Percentiles rank a stretch among this genome's conserved stretches.
phyloP scores from a whole-genome alignment of 2,329 filamentous ascomycete species.

The Tolypocladium ophioglossoides region DNA sequence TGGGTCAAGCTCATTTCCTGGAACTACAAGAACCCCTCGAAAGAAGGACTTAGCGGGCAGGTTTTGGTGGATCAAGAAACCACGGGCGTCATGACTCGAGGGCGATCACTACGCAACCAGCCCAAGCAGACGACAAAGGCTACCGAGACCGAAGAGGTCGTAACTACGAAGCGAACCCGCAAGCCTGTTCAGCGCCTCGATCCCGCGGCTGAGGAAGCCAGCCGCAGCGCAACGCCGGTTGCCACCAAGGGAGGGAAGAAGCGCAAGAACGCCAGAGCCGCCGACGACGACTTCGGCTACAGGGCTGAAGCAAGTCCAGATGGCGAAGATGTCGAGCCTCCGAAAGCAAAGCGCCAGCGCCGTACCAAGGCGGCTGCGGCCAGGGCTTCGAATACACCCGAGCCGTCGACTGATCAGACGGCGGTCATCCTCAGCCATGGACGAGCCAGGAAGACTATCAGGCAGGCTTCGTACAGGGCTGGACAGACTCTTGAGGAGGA shows the following conservation, averaged over 20 bases:
- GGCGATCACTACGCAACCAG: slow-evolving; percentile 44
- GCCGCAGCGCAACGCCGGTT: slow-evolving; percentile 40
- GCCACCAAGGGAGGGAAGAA: slow-evolving; percentile 16
- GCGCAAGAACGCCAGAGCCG: slow-evolving; percentile 19
- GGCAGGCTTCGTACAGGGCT: background rate
- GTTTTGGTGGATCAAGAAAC: slow-evolving; percentile 42
- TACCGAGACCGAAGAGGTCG: slow-evolving; percentile 39
- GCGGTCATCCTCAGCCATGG: background rate
- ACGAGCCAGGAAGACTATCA: background rate
- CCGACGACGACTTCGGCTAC: slow-evolving; percentile 19
- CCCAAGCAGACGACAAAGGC: slow-evolving; percentile 48
- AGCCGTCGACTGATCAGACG: background rate
- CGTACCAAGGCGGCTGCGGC: slow-evolving; percentile 2
- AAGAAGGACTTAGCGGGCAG: slow-evolving; percentile 41
- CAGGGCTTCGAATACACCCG: background rate
- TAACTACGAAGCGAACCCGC: slow-evolving; percentile 40
- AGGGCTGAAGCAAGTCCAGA: slow-evolving; percentile 23
- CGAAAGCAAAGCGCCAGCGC: slow-evolving; percentile 16
- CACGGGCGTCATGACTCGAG: slow-evolving; percentile 38
- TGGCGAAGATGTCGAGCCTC: slow-evolving; percentile 12
- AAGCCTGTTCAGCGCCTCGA: slow-evolving; percentile 41
- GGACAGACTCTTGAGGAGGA: background rate
- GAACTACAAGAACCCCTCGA: slow-evolving; percentile 34
- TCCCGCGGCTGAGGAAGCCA: slow-evolving; percentile 37
- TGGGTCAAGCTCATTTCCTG: background rate